These are phyloP conservation scores for Colletotrichum tropicale DNA, from an alignment of 2,329 filamentous ascomycete genomes.

Conservation along the genomic window DNA sequence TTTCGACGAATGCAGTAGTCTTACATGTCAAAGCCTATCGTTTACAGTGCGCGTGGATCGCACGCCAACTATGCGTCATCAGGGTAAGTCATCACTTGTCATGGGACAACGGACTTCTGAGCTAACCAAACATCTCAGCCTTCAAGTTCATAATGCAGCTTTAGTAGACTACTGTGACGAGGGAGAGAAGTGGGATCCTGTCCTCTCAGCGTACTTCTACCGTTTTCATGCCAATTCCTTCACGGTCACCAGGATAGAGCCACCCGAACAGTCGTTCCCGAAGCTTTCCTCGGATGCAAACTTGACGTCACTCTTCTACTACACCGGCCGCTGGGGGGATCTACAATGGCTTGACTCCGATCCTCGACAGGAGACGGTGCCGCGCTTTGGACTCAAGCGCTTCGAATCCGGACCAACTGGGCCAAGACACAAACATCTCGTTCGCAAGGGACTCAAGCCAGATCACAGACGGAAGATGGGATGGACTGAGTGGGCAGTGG, in stretches of 20 bases:
- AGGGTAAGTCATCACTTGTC: constrained; percentile 27
- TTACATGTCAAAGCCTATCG: constrained; percentile 28
- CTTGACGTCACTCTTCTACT: constrained; percentile 38
- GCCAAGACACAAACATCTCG: constrained; percentile 33
- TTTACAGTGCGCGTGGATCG: constrained; percentile 37
- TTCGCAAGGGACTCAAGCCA: constrained; percentile 34
- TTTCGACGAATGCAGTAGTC: background rate
- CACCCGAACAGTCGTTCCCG: background rate
- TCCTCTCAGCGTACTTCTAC: constrained; percentile 40
- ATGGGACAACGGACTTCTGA: fast-evolving
- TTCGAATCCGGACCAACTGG: constrained; percentile 35
- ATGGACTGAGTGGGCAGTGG: constrained; percentile 32
- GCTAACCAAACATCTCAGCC: constrained; percentile 20
- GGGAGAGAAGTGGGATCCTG: constrained; percentile 36
- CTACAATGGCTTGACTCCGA: constrained; percentile 30
- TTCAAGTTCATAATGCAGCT: constrained; percentile 35
- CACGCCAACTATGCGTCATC: constrained; percentile 36
- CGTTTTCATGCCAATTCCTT: constrained; percentile 29
- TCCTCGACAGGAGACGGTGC: constrained; percentile 33
- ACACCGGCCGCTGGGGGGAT: constrained; percentile 37
- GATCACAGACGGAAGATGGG: constrained; percentile 24
- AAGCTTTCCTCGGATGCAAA: constrained; percentile 23
- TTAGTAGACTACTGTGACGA: constrained; percentile 37
- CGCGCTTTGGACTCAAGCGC: constrained; percentile 35
- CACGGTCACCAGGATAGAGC: constrained; percentile 22